Conservation (phyloP, 768 basidiomycete species). For the Trametes villosa region DNA sequence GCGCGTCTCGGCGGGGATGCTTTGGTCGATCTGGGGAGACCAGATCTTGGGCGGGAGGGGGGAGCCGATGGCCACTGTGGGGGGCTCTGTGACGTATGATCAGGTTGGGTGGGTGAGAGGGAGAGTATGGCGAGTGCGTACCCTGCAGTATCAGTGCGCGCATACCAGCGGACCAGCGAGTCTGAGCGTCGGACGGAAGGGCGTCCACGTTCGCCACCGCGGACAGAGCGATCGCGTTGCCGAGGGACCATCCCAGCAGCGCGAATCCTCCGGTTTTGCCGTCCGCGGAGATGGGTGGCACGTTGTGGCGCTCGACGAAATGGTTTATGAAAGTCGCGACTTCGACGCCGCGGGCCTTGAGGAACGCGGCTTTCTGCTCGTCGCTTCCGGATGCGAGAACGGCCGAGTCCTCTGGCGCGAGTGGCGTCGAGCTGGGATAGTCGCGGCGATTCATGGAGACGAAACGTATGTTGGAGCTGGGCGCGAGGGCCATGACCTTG, state of each 20-base stretch:
- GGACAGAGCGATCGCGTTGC: neutral
- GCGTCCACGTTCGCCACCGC: conserved; percentile 8
- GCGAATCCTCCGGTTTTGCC: conserved; percentile 8
- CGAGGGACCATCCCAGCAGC: conserved; percentile 14
- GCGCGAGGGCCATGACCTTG: neutral
- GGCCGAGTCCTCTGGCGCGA: conserved; percentile 18
- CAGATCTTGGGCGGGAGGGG: neutral
- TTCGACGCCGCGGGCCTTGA: conserved; percentile 35
- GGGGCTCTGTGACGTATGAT: neutral
- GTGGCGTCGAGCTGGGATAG: conserved; percentile 31
- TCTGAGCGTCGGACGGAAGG: neutral
- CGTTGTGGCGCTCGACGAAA: neutral
- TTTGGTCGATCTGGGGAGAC: neutral
- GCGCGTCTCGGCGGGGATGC: neutral
- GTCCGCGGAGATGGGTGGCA: conserved; percentile 7
- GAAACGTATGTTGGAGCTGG: conserved; percentile 21
- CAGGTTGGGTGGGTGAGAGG: neutral
- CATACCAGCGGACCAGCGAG: neutral
- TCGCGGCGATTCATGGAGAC: conserved; percentile 30
- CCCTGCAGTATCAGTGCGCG: conserved; percentile 5
- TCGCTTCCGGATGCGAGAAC: neutral
- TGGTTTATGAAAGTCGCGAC: conserved; percentile 9
- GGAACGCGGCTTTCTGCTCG: conserved; percentile 31
- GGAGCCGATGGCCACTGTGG: neutral
- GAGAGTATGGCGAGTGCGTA: neutral